Percentiles rank a stretch among this genome's conserved stretches.
These are phyloP conservation scores for Saturnispora serradocipensis DNA, from an alignment of 805 yeast genomes.

Conservation along the genomic window DNA sequence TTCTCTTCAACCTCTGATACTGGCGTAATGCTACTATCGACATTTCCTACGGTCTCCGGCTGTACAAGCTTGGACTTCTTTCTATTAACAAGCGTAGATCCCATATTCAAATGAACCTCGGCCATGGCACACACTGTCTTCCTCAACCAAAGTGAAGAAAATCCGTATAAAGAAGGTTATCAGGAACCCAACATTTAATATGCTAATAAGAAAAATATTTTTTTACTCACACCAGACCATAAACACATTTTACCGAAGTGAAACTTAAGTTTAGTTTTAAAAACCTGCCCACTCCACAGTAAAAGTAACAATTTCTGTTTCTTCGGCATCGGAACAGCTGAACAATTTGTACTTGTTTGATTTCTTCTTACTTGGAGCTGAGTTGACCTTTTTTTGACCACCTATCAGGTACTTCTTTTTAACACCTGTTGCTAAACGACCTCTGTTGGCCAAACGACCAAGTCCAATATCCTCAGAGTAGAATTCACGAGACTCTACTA, in stretches of 20 bases:
- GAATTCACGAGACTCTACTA: constrained; percentile 44
- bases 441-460: constrained; percentile 64
- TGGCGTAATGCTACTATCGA: not conserved
- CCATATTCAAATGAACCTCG: not conserved
- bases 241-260: not conserved
- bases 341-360: constrained; percentile 3
- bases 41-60: not conserved
- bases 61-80: not conserved
- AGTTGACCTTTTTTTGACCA: constrained; percentile 21
- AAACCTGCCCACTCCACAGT: constrained; percentile 97
- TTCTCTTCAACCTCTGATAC: constrained; percentile 7
- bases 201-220: not conserved
- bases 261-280: constrained; percentile 38
- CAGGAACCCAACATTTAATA: not conserved
- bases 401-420: constrained; percentile 72
- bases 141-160: not conserved
- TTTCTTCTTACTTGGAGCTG: not conserved
- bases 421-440: constrained; percentile 86
- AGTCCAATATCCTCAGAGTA: constrained; percentile 47
- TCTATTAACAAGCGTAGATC: not conserved
- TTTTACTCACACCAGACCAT: not conserved
- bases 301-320: constrained; percentile 36
- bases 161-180: not conserved
- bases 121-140: not conserved
- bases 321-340: constrained; percentile 9